Conservation (phyloP, 768 basidiomycete genomes). For the Pulveroboletus ravenelii region DNA sequence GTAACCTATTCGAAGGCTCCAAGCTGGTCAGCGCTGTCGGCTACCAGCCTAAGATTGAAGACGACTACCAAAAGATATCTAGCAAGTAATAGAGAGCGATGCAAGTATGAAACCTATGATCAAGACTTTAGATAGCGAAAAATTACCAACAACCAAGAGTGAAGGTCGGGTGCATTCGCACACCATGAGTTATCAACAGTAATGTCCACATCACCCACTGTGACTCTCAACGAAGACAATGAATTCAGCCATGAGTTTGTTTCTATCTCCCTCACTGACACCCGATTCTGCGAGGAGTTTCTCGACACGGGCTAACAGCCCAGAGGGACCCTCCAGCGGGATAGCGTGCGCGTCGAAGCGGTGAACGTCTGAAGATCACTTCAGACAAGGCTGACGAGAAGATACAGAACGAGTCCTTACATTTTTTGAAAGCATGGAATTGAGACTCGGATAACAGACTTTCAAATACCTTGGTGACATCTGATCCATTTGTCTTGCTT, state of each 20-base stretch:
- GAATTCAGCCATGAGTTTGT: conserved; percentile 53
- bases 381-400: conserved; percentile 8
- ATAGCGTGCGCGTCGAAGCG: conserved; percentile 72
- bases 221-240: conserved; percentile 48
- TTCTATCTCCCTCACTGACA: conserved; percentile 46
- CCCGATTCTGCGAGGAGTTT: conserved; percentile 49
- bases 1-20: background rate
- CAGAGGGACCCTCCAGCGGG: conserved; percentile 68
- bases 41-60: background rate
- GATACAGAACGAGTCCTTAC: conserved; percentile 38
- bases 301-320: conserved; percentile 62
- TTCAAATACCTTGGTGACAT: conserved; percentile 38
- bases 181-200: conserved; percentile 3
- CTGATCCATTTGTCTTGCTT: conserved; percentile 17
- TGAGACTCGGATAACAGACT: conserved; percentile 32
- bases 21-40: background rate
- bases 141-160: conserved; percentile 21
- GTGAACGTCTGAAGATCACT: conserved; percentile 51
- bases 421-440: conserved; percentile 52
- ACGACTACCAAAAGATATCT: conserved; percentile 12
- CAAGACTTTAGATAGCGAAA: conserved; percentile 22
- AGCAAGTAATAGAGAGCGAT: conserved; percentile 19
- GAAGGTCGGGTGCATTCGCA: background rate
- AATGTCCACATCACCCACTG: conserved; percentile 13
- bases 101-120: conserved; percentile 10